Percentiles rank a stretch among this genome's conserved stretches.
Evolutionary conservation across 1,139 yeast genomes (phyloP).

Genomic region (Diutina mesorugosa): DNA sequence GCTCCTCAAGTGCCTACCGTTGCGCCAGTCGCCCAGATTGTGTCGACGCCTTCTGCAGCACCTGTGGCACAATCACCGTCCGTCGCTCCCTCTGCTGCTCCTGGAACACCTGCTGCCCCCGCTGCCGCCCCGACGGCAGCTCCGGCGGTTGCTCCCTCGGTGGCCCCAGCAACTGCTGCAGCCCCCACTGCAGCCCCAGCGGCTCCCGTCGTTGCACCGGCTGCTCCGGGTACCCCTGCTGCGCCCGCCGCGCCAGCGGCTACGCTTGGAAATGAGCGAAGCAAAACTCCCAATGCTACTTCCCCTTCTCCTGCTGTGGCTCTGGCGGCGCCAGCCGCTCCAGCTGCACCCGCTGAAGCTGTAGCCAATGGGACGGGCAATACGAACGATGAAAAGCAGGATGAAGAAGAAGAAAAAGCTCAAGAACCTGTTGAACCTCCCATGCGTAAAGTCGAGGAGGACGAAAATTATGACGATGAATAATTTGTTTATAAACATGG

Average conservation of each 20-base stretch:
- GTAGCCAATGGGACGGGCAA: neutral
- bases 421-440: constrained; percentile 43
- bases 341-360: neutral
- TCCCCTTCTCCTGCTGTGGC: constrained; percentile 15
- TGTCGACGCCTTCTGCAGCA: neutral
- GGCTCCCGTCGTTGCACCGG: neutral
- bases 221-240: neutral
- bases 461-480: constrained; percentile 73
- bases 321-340: neutral
- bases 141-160: neutral
- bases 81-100: neutral
- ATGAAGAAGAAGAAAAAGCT: constrained; percentile 16
- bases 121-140: neutral
- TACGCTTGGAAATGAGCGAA: neutral
- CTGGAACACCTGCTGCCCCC: neutral
- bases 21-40: constrained; percentile 3
- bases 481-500: constrained; percentile 8
- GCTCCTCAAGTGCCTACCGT: constrained; percentile 1
- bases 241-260: constrained; percentile 5
- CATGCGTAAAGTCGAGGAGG: constrained; percentile 68
- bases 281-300: constrained; percentile 8
- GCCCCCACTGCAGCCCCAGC: neutral
- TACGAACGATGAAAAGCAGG: constrained; percentile 22
- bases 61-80: neutral
- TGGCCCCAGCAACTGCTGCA: neutral